A percentile compares a stretch with the other conserved stretches of the same genome.
phyloP scores from a whole-genome alignment of 179 eudicot genomes.

The Kewa caespitosa region DNA sequence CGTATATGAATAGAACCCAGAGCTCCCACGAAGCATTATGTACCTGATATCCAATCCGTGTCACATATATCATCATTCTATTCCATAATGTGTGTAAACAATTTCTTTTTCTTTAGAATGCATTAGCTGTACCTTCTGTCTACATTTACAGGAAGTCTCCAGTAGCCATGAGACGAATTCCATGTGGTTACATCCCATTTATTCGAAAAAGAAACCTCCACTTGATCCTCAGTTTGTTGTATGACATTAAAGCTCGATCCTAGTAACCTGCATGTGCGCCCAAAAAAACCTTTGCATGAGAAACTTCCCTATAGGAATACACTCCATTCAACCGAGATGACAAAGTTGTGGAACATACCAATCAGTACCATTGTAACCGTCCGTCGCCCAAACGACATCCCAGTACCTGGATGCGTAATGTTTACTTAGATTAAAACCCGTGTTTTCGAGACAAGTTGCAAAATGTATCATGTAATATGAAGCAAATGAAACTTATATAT shows the following conservation, averaged over 20 bases:
- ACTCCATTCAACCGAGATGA: background rate
- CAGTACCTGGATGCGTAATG: conserved; percentile 47
- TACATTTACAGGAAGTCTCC: conserved; percentile 50
- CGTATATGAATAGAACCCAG: conserved; percentile 60
- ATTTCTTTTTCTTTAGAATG: background rate
- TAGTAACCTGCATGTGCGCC: conserved; percentile 29
- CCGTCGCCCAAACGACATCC: conserved; percentile 72
- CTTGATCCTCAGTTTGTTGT: conserved; percentile 29
- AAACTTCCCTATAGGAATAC: background rate
- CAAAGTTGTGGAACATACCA: conserved; percentile 23
- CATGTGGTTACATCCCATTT: conserved; percentile 42
- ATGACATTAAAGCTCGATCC: conserved; percentile 35
- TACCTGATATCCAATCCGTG: conserved; percentile 30
- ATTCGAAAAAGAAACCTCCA: conserved; percentile 47
- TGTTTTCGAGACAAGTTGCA: background rate
- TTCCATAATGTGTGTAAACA: background rate
- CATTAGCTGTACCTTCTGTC: conserved; percentile 53
- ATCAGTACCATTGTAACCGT: conserved; percentile 30
- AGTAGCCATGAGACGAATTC: conserved; percentile 28
- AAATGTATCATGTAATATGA: background rate
- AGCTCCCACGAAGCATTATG: conserved; percentile 49
- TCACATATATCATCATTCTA: background rate
- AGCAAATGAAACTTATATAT: too few relatives aligned
- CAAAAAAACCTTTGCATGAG: background rate
- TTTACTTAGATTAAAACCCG: background rate